Evolutionary conservation across 345 rosid species (phyloP).

Genomic region (Erodium maritimum): DNA sequence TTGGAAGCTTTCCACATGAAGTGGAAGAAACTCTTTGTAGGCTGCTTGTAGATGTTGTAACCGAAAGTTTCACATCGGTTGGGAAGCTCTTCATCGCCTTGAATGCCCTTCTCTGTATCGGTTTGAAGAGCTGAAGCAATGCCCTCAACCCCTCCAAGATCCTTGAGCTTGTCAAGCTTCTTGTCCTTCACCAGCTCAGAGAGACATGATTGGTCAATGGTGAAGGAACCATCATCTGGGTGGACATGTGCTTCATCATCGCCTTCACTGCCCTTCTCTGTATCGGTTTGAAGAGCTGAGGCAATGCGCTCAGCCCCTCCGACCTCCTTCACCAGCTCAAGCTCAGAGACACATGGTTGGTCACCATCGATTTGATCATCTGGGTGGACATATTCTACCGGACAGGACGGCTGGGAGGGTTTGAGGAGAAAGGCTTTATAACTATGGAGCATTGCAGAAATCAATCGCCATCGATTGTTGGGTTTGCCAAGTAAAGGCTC

Average conservation of each 20-base stretch:
- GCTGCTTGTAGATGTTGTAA: conserved; percentile 48
- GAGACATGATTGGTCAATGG: conserved; percentile 21
- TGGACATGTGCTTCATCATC: no score
- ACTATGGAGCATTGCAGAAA: conserved; percentile 35
- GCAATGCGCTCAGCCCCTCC: conserved; percentile 35
- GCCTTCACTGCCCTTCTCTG: conserved; percentile 20
- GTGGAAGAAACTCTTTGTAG: conserved; percentile 30
- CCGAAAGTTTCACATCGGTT: conserved; percentile 39
- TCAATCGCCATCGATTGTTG: conserved; percentile 43
- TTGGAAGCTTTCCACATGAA: conserved; percentile 43
- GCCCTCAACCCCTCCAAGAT: conserved; percentile 29
- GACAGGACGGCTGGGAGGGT: no score
- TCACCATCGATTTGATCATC: conserved; percentile 27
- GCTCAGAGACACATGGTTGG: conserved; percentile 18
- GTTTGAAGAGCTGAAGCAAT: conserved; percentile 34
- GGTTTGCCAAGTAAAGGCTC: conserved; percentile 6
- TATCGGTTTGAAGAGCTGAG: conserved; percentile 27
- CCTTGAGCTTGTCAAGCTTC: conserved; percentile 16
- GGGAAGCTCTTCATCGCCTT: conserved; percentile 20
- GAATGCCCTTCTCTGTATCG: conserved; percentile 19
- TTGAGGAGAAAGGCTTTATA: conserved; percentile 30
- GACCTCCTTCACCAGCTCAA: conserved; percentile 34
- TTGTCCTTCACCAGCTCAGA: conserved; percentile 29
- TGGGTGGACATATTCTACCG: no score
- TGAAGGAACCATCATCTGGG: no score